Evolutionary conservation across 2,329 filamentous ascomycete genomes (phyloP).

Genomic region (Fusarium multiceps): DNA sequence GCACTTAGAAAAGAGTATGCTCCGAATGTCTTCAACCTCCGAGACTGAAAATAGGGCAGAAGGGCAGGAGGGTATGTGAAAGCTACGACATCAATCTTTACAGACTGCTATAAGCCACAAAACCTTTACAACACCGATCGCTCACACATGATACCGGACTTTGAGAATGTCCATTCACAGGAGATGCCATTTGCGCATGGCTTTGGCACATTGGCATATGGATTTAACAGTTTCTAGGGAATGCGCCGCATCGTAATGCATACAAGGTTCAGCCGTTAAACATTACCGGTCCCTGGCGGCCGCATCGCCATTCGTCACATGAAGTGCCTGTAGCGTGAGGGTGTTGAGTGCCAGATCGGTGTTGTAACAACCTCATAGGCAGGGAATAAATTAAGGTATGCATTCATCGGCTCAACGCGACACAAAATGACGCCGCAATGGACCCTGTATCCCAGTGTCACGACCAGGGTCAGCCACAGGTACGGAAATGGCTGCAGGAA

Average conservation of each 20-base stretch:
- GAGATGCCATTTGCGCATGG: constrained; percentile 42
- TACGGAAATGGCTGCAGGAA: constrained; percentile 17
- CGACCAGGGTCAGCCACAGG: constrained; percentile 15
- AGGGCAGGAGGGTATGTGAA: background rate
- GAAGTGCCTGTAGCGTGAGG: constrained; percentile 15
- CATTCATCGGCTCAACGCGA: constrained; percentile 31
- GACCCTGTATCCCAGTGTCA: constrained; percentile 19
- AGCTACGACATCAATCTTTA: background rate
- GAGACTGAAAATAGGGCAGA: constrained; percentile 3
- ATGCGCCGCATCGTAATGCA: constrained; percentile 19
- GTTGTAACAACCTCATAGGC: constrained; percentile 4
- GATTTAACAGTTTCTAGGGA: background rate
- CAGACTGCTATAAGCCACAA: constrained; percentile 27
- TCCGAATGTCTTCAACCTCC: constrained; percentile 3
- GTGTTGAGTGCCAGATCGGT: constrained; percentile 9
- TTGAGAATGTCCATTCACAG: constrained; percentile 32
- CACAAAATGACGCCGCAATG: constrained; percentile 28
- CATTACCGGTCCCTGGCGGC: background rate
- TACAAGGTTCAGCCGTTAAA: constrained; percentile 4
- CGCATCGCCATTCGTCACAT: constrained; percentile 20
- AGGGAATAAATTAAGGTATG: constrained; percentile 22
- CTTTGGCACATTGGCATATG: constrained; percentile 43
- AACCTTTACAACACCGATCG: constrained; percentile 3
- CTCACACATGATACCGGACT: constrained; percentile 27
- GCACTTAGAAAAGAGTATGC: constrained; percentile 1